These are phyloP conservation scores for Rosellinia necatrix DNA, from an alignment of 2,329 filamentous ascomycete genomes.

Conservation along the genomic window DNA sequence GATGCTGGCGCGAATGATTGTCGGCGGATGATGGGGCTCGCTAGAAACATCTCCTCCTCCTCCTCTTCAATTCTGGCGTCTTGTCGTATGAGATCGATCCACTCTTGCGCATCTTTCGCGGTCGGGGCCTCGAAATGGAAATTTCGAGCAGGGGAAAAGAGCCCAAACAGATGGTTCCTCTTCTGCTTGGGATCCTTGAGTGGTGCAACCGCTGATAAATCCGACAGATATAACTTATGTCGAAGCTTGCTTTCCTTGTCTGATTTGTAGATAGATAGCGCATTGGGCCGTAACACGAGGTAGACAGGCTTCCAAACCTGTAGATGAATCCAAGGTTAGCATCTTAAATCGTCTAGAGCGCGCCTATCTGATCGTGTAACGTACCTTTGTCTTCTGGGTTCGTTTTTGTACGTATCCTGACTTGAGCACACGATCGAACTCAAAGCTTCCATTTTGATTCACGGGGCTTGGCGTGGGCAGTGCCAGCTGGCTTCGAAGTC, in stretches of 20 bases:
- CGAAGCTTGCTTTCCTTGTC: constrained; percentile 87
- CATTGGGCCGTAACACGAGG: constrained; percentile 86
- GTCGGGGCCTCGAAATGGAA: constrained; percentile 83
- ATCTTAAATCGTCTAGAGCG: not conserved
- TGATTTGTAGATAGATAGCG: constrained; percentile 91
- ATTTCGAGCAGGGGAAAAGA: constrained; percentile 90
- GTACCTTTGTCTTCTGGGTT: constrained; percentile 90
- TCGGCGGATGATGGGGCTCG: constrained; percentile 64
- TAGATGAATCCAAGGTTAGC: constrained; percentile 29
- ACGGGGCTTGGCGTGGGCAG: constrained; percentile 79
- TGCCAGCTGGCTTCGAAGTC: constrained; percentile 51
- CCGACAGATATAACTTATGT: constrained; percentile 84
- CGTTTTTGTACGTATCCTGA: constrained; percentile 84
- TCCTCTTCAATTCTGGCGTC: constrained; percentile 87
- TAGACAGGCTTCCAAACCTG: constrained; percentile 90
- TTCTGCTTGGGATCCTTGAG: constrained; percentile 89
- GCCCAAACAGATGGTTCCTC: constrained; percentile 83
- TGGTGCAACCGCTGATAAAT: constrained; percentile 87
- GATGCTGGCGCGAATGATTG: constrained; percentile 47
- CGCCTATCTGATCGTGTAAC: constrained; percentile 17
- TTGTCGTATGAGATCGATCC: constrained; percentile 80
- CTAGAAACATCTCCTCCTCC: constrained; percentile 79
- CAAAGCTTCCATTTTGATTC: constrained; percentile 93
- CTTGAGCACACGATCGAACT: constrained; percentile 93
- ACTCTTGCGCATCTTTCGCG: constrained; percentile 77